These are phyloP conservation scores for Ampelomyces quisqualis DNA, from an alignment of 2,329 filamentous ascomycete species.

Conservation along the genomic window DNA sequence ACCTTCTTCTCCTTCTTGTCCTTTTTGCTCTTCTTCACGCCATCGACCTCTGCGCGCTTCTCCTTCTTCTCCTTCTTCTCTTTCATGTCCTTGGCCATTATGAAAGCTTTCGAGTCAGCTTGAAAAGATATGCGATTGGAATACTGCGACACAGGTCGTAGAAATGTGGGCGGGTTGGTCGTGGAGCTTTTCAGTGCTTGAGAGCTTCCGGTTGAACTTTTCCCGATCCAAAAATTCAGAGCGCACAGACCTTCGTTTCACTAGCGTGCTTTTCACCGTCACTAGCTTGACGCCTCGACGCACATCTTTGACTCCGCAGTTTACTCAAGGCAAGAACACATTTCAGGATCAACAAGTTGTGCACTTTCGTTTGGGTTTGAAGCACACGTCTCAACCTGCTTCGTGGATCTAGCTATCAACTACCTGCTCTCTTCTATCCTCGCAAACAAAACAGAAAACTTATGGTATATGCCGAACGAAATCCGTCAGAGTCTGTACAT, in stretches of 20 bases:
- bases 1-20: conserved; percentile 66
- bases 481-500: conserved; percentile 20
- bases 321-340: too few relatives aligned
- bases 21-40: conserved; percentile 56
- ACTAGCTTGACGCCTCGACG: too few relatives aligned
- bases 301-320: too few relatives aligned
- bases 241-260: conserved; percentile 5
- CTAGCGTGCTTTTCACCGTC: conserved; percentile 4
- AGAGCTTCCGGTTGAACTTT: conserved; percentile 20
- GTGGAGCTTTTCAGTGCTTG: conserved; percentile 18
- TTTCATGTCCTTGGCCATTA: conserved; percentile 48
- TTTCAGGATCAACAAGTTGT: conserved; percentile 11
- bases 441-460: conserved; percentile 30
- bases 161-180: too few relatives aligned
- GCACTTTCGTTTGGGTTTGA: conserved; percentile 4
- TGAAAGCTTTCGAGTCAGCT: too few relatives aligned
- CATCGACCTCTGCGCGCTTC: conserved; percentile 55
- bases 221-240: conserved; percentile 17
- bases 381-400: conserved; percentile 16
- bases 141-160: too few relatives aligned
- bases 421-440: conserved; percentile 17
- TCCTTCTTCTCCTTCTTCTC: conserved; percentile 64
- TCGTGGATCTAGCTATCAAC: conserved; percentile 26
- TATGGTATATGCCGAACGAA: conserved; percentile 43
- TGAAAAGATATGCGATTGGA: too few relatives aligned